Evolutionary conservation across 2,329 filamentous ascomycete genomes (phyloP), one percentile per base, ranked within the genome.

Genomic region (Curvularia sp.): DNA sequence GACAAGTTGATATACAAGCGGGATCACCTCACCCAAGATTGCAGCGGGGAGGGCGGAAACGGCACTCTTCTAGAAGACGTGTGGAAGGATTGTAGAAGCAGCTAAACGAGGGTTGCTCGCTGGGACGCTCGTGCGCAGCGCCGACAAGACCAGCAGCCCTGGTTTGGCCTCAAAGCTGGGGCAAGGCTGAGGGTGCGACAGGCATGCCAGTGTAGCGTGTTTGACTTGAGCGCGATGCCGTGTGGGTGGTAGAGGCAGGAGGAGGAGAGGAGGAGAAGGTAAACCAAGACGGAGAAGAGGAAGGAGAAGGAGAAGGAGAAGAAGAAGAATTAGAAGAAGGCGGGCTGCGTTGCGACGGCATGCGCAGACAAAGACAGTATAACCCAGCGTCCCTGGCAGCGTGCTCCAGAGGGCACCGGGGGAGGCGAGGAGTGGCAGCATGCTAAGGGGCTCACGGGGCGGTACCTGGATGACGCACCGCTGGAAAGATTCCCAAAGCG

Each of bases 31-130:
- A 73, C 67, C 69, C 60, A 46, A 67, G 66, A 62, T 61, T 64
- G 69, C 59, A 57, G 72, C 71, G 70, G 70, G 73, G 72, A 68
- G 63, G 50, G 70, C 71, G 71, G 71, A 68, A 68, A 66, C 64
- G 68, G 70, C 70, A 68, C 66, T 69, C 65, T 75, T 75, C 73
- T 75, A 64, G 73, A 77, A 76, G 68, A 57, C 53, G 57, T 64
- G 67, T 74, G 55, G 74, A 75, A 77, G 73, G 68, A 34, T 48
- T 36, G 48, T 60, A 48, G 60, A 63, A 60, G 57, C 55, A 73
- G 68, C 72, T 74, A 74, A 74, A 72, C 58, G 59, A 54, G 69
- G 64, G 59, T 43, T 61, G 69, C 59, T 65, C 73, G 65, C 68
- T 66, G 59, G 53, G 53, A 59, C 60, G 70, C 66, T 68, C 69